phyloP scores from a whole-genome alignment of 2,329 filamentous ascomycete species.

The Aaosphaeria pasadenensis region DNA sequence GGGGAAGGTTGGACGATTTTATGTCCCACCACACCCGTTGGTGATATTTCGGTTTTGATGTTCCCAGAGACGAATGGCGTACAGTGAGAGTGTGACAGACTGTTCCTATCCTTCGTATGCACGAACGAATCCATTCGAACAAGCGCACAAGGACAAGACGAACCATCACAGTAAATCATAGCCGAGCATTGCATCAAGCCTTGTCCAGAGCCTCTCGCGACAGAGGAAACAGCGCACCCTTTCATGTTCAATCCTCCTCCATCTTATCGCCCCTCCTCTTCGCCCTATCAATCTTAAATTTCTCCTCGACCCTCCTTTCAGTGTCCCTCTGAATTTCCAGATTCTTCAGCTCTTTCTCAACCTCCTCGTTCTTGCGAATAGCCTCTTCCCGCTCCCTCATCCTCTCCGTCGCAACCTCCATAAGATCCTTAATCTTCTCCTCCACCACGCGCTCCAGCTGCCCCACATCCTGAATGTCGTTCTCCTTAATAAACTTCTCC shows the following conservation, averaged over 20 bases:
- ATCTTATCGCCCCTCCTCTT: slow-evolving; percentile 18
- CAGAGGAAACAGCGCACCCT: background rate
- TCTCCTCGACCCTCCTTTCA: slow-evolving; percentile 44
- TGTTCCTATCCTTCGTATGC: no score
- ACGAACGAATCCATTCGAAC: no score
- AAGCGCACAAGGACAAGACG: no score
- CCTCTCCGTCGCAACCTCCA: slow-evolving; percentile 38
- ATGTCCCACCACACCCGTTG: no score
- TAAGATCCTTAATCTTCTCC: slow-evolving; percentile 27
- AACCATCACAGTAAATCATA: no score
- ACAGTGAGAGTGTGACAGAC: no score
- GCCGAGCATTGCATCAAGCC: no score
- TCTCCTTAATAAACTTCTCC: slow-evolving; percentile 37
- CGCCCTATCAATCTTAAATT: slow-evolving; percentile 38
- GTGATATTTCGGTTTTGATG: no score
- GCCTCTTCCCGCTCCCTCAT: slow-evolving; percentile 39
- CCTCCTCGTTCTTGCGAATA: slow-evolving; percentile 39
- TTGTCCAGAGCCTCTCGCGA: background rate
- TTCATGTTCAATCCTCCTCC: background rate
- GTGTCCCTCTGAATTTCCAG: slow-evolving; percentile 44
- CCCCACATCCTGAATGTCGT: slow-evolving; percentile 32
- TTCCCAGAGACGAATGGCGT: no score
- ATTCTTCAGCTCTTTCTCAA: slow-evolving; percentile 43
- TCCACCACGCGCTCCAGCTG: slow-evolving; percentile 35
- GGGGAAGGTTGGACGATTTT: no score